Conservation (phyloP, 257 asterid genomes). For the Petunia axillaris region DNA sequence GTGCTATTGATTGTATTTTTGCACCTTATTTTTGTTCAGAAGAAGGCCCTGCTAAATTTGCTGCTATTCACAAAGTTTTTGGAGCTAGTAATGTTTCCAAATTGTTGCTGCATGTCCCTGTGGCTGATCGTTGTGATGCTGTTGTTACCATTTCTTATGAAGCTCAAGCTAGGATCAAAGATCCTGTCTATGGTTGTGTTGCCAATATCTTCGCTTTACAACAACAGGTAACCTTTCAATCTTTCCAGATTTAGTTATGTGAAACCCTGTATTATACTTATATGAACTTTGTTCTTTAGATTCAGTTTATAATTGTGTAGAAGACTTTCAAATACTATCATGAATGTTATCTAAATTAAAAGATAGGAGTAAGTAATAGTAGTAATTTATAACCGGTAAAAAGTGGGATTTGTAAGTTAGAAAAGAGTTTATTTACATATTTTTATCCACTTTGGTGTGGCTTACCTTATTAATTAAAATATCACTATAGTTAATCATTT, state of each 20-base stretch:
- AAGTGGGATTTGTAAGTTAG: too few relatives aligned
- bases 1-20: slow-evolving; percentile 74
- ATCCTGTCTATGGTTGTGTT: slow-evolving; percentile 91
- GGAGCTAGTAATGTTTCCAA: slow-evolving; percentile 96
- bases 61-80: slow-evolving; percentile 96
- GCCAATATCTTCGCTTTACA: slow-evolving; percentile 77
- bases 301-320: too few relatives aligned
- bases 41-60: slow-evolving; percentile 79
- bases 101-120: slow-evolving; percentile 66
- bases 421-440: too few relatives aligned
- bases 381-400: too few relatives aligned
- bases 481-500: too few relatives aligned
- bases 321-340: too few relatives aligned
- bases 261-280: not conserved
- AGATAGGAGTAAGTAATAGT: too few relatives aligned
- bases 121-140: slow-evolving; percentile 72
- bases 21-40: slow-evolving; percentile 88
- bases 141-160: slow-evolving; percentile 85
- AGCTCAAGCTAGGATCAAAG: slow-evolving; percentile 85
- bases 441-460: too few relatives aligned
- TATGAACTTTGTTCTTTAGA: too few relatives aligned
- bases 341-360: too few relatives aligned
- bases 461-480: too few relatives aligned
- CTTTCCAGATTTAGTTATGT: not conserved
- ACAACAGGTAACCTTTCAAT: slow-evolving; percentile 59